Evolutionary conservation across 345 rosid species (phyloP).

Genomic region (Linum tenue): DNA sequence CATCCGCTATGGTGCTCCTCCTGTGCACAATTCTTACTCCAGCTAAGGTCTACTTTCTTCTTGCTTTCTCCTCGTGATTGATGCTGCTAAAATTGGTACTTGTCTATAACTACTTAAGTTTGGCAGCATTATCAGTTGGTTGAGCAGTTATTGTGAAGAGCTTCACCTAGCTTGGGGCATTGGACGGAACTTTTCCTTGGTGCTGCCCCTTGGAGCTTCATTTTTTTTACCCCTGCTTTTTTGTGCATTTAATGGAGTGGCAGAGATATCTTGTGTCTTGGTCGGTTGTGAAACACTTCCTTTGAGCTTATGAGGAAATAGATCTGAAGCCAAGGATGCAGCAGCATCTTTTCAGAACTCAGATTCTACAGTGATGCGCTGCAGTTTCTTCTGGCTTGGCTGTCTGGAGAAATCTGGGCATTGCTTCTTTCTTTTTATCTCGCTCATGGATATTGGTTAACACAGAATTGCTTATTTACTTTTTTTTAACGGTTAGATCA

Average conservation of each 20-base stretch:
- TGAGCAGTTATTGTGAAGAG: neutral
- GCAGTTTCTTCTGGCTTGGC: neutral
- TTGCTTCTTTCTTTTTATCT: neutral
- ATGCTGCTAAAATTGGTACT: conserved; percentile 6
- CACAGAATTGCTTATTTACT: neutral
- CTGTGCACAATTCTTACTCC: conserved; percentile 43
- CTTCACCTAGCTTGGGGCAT: neutral
- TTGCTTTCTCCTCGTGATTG: conserved; percentile 32
- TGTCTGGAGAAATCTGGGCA: neutral
- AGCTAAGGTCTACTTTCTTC: conserved; percentile 45
- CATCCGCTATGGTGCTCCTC: conserved; percentile 45
- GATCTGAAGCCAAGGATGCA: conserved; percentile 2
- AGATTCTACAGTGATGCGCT: neutral
- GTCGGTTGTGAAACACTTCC: neutral
- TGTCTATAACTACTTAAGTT: conserved; percentile 6
- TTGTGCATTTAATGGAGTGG: conserved; percentile 1
- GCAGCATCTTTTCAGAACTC: neutral
- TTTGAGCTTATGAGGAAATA: conserved; percentile 3
- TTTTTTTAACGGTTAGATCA: neutral
- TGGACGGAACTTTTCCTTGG: neutral
- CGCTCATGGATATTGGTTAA: neutral
- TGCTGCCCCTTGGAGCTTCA: neutral
- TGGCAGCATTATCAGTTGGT: conserved; percentile 2
- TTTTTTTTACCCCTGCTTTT: neutral
- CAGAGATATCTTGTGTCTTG: neutral